These are phyloP conservation scores for Cercophora newfieldiana DNA, from an alignment of 495 filamentous ascomycete species.

Conservation along the genomic window DNA sequence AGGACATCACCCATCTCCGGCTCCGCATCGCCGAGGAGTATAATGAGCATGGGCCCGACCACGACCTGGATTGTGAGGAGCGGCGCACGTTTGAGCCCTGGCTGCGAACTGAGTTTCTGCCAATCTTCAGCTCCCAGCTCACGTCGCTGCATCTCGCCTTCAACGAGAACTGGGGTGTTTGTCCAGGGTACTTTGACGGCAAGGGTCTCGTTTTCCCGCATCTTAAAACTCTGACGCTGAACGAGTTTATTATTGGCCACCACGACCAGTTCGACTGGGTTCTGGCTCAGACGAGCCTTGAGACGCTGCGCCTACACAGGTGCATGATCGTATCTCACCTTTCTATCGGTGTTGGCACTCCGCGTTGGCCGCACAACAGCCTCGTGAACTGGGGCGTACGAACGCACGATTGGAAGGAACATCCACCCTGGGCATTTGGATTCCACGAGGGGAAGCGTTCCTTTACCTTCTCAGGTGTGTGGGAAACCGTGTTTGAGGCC, in stretches of 20 bases:
- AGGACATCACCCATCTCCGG: conserved; percentile 13
- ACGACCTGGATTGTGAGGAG: conserved; percentile 10
- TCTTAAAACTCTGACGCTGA: conserved; percentile 10
- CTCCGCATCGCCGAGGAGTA: conserved; percentile 14
- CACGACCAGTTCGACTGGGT: conserved; percentile 21
- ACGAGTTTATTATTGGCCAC: conserved; percentile 13
- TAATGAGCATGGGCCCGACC: conserved; percentile 16
- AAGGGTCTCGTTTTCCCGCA: conserved; percentile 14
- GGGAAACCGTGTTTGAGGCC: conserved; percentile 7
- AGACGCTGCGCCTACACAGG: conserved; percentile 9
- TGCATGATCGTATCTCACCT: conserved; percentile 12
- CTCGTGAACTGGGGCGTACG: not conserved
- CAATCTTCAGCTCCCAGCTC: conserved; percentile 9
- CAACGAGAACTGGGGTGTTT: conserved; percentile 13
- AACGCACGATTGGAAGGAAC: not conserved
- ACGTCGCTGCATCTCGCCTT: conserved; percentile 11
- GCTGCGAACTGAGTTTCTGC: conserved; percentile 9
- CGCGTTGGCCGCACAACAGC: not conserved
- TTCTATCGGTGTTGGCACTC: not conserved
- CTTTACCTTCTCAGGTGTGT: conserved; percentile 1
- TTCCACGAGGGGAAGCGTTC: not conserved
- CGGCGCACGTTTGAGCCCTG: conserved; percentile 13
- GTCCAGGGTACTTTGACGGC: conserved; percentile 15
- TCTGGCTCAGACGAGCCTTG: conserved; percentile 3
- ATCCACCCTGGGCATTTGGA: not conserved